A percentile compares a stretch with the other conserved stretches of the same genome.
phyloP scores from a whole-genome alignment of 176 grass and related monocot genomes.

The Echinochloa phyllopogon region DNA sequence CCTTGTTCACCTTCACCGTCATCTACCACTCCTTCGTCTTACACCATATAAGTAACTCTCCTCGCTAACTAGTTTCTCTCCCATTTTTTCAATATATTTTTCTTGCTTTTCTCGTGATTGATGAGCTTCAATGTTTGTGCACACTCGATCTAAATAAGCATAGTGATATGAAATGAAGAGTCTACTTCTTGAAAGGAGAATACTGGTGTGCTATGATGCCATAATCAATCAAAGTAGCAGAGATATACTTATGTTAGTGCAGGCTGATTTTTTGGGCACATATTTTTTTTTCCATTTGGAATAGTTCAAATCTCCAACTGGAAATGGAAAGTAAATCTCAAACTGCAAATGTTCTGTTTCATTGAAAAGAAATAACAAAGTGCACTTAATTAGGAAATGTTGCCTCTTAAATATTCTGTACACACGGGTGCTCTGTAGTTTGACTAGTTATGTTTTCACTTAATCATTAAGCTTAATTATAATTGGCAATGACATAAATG shows the following conservation, averaged over 20 bases:
- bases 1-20: neutral
- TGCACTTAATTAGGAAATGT: neutral
- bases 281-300: neutral
- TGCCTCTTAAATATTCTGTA: constrained; percentile 3
- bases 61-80: neutral
- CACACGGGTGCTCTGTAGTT: constrained; percentile 2
- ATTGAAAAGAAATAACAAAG: neutral
- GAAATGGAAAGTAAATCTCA: neutral
- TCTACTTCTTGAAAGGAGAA: constrained; percentile 19
- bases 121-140: neutral
- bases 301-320: constrained; percentile 4
- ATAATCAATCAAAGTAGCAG: neutral
- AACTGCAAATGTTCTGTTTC: neutral
- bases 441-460: neutral
- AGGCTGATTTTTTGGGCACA: neutral
- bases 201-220: neutral
- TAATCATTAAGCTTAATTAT: constrained; percentile 31
- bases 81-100: neutral
- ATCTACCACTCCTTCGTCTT: neutral
- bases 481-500: neutral
- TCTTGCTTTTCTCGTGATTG: neutral
- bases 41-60: neutral
- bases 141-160: neutral
- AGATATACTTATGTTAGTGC: neutral
- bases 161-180: neutral